Base-by-base conservation (phyloP, 192 early-diverging fungal species). In the Podila epicladia region DNA sequence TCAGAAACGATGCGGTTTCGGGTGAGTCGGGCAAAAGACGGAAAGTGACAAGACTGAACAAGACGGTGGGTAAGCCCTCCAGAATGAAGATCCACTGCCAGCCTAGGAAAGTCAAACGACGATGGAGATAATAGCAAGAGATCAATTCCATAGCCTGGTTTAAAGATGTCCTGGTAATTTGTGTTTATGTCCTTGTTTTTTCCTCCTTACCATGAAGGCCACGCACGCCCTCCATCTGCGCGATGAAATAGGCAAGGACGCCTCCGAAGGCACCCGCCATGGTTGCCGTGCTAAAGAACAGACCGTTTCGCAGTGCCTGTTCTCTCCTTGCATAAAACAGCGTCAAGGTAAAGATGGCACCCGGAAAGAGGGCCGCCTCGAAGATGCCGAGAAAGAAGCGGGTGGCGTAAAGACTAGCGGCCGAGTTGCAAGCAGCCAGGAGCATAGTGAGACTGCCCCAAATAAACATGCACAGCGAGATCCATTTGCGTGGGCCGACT, bases 11-110 rank as follows among this genome's bases (percentile, higher is more conserved):
- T 4, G 85, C 67, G 19, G 69, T 86, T 32, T 84, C 75, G 13
- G 89, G 86, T 11, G 83, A 84, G 65, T 86, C 84, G 3, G 87
- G 77, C 24, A 89, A 72, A 24, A 69, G 32, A n/a, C 72, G 82
- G 50, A 69, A 77, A 11, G 72, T 67, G 19, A 76, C 45, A 29
- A 72, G 9, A 17, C 73, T 66, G 33, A 84, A 32, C 9, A 82
- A 63, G 31, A 86, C 58, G 5, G 85, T 76, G 1, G 84, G 69
- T 17, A 91, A 37, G 4, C 92, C 93, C 69, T 91, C 89, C 15
- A 90, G 71, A 28, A 94, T 60, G 71, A 93, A 93, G n/a, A 93
- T 82, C 85, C 85, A 90, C 61, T 86, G 88, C 90, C 90, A 91
- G 24, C 85, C 85, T 67, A 3, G 28, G 19, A n/a, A 65, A 20